Percentiles rank a stretch among this genome's conserved stretches.
These are phyloP conservation scores for Leccinum subfulvum DNA, from an alignment of 1,284 basidiomycete genomes.

Conservation along the genomic window DNA sequence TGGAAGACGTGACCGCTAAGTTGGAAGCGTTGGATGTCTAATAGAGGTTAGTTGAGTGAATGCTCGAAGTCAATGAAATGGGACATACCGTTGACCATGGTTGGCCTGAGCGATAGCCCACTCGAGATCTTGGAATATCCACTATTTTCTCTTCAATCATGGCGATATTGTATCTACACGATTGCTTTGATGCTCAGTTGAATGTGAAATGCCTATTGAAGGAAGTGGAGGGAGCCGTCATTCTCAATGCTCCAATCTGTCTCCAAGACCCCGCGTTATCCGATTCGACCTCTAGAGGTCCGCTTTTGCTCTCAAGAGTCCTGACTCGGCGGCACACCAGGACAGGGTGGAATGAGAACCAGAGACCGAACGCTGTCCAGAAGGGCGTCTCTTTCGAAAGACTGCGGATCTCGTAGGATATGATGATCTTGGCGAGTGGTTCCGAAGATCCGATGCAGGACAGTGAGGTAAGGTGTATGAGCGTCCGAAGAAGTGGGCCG, in stretches of 20 bases:
- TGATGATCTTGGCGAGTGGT: slow-evolving; percentile 40
- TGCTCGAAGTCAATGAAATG: too few relatives aligned
- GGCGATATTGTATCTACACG: too few relatives aligned
- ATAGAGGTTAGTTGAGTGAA: not conserved
- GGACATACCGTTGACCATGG: too few relatives aligned
- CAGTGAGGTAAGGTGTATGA: slow-evolving; percentile 63
- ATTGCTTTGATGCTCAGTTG: too few relatives aligned
- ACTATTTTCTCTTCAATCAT: too few relatives aligned
- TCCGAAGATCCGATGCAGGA: slow-evolving; percentile 33
- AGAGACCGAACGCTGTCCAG: slow-evolving; percentile 80
- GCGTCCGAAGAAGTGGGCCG: slow-evolving; percentile 65
- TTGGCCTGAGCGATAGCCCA: too few relatives aligned
- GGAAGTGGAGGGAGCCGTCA: too few relatives aligned
- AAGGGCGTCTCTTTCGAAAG: slow-evolving; percentile 75
- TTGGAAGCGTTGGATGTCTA: not conserved
- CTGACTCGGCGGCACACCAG: slow-evolving; percentile 32
- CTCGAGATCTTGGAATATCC: too few relatives aligned
- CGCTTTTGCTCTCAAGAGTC: not conserved
- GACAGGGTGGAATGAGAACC: slow-evolving; percentile 74
- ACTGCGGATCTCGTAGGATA: slow-evolving; percentile 79
- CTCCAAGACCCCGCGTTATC: slow-evolving; percentile 33
- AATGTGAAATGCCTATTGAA: too few relatives aligned
- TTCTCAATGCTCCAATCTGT: slow-evolving; percentile 35
- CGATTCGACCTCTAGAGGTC: slow-evolving; percentile 8
- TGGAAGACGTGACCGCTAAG: not conserved